These are phyloP conservation scores for Pleurotus sapidus DNA, from an alignment of 768 basidiomycete species.

Conservation along the genomic window DNA sequence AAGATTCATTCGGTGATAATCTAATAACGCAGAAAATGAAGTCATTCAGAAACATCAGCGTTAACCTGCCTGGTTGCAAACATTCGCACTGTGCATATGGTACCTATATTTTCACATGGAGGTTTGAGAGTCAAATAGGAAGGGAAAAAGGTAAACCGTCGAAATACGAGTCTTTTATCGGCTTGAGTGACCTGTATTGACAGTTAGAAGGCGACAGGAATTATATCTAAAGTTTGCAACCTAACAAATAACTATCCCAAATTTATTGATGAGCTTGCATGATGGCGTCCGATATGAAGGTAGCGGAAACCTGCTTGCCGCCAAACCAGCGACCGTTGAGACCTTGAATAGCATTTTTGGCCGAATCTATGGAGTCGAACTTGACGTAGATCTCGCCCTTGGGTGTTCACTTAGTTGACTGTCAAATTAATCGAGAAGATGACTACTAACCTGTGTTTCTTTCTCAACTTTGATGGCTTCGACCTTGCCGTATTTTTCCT, in stretches of 20 bases:
- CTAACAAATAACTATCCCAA: slow-evolving; percentile 24
- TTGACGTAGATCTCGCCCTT: slow-evolving; percentile 98
- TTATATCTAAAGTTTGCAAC: slow-evolving; percentile 22
- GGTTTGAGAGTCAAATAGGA: not conserved
- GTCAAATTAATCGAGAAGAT: not conserved
- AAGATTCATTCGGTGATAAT: slow-evolving; percentile 7
- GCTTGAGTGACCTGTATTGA: not conserved
- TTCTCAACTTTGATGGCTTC: slow-evolving; percentile 89
- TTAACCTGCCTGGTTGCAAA: slow-evolving; percentile 7
- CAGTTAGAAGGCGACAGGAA: slow-evolving; percentile 18
- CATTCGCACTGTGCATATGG: slow-evolving; percentile 1
- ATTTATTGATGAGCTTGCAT: slow-evolving; percentile 85
- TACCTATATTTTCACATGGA: slow-evolving; percentile 5
- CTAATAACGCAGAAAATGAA: slow-evolving; percentile 5
- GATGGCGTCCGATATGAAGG: slow-evolving; percentile 90
- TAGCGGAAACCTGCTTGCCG: slow-evolving; percentile 82
- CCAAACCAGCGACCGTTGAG: slow-evolving; percentile 98
- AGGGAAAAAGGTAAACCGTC: not conserved
- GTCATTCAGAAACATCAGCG: slow-evolving; percentile 12
- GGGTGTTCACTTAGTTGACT: slow-evolving; percentile 10
- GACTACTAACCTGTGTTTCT: slow-evolving; percentile 73
- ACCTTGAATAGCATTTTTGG: slow-evolving; percentile 83
- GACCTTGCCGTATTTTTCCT: slow-evolving; percentile 86
- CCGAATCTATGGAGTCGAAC: slow-evolving; percentile 75
- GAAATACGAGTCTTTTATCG: slow-evolving; percentile 5